phyloP scores from a whole-genome alignment of 2,329 filamentous ascomycete species.

The Fusarium sp. region DNA sequence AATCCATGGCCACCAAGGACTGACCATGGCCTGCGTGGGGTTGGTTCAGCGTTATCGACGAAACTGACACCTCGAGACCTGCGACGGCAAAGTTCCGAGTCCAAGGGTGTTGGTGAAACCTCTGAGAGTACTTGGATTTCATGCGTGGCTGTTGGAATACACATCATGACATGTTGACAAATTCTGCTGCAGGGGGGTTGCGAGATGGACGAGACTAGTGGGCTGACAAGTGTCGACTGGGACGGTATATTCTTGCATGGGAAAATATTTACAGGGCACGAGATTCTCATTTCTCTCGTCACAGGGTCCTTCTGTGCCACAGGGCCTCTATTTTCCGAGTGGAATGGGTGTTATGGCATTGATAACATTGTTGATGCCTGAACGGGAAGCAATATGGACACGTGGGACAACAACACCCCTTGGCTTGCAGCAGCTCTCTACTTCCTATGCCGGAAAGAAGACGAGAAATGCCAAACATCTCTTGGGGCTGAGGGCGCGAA shows the following conservation, averaged over 20 bases:
- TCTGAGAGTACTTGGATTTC: not conserved
- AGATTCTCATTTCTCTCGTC: not conserved
- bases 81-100: not conserved
- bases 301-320: not conserved
- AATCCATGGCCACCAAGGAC: not conserved
- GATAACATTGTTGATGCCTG: not conserved
- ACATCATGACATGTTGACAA: conserved; percentile 5
- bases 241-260: not conserved
- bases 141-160: conserved; percentile 1
- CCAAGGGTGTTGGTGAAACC: not conserved
- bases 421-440: not conserved
- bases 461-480: not conserved
- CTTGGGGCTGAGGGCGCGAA: not conserved
- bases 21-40: not conserved
- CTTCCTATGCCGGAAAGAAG: not conserved
- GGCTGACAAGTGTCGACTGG: not conserved
- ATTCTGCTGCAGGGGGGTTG: conserved; percentile 1
- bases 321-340: not conserved
- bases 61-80: not conserved
- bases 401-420: not conserved
- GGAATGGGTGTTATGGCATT: not conserved
- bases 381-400: not conserved
- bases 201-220: not conserved
- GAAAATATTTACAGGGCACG: not conserved
- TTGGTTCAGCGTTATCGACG: not conserved